A percentile compares a stretch with the other conserved stretches of the same genome.
These are phyloP conservation scores for Mycena galopus DNA, from an alignment of 768 basidiomycete genomes.

Conservation along the genomic window DNA sequence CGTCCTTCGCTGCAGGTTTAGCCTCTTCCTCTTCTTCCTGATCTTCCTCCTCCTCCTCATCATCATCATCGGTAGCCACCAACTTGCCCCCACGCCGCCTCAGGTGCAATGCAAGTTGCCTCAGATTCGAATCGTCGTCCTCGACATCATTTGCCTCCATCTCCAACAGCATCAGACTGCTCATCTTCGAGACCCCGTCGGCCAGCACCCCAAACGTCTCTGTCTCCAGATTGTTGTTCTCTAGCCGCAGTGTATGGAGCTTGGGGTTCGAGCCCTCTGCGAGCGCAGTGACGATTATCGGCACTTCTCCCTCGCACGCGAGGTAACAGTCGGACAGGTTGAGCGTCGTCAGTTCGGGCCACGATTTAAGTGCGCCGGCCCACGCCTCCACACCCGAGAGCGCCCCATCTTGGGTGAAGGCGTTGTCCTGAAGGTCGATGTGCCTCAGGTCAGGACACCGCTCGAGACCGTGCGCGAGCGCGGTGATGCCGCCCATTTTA, in stretches of 20 bases:
- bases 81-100: slow-evolving; percentile 78
- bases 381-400: slow-evolving; percentile 64
- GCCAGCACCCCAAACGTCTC: slow-evolving; percentile 78
- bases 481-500: slow-evolving; percentile 88
- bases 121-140: slow-evolving; percentile 76
- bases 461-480: slow-evolving; percentile 81
- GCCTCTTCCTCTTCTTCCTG: slow-evolving; percentile 44
- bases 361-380: slow-evolving; percentile 74
- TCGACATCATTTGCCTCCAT: slow-evolving; percentile 93
- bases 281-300: slow-evolving; percentile 71
- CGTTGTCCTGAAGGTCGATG: slow-evolving; percentile 95
- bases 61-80: slow-evolving; percentile 81
- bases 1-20: slow-evolving; percentile 46
- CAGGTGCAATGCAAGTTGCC: slow-evolving; percentile 65
- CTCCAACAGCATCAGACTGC: slow-evolving; percentile 76
- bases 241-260: slow-evolving; percentile 82
- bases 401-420: slow-evolving; percentile 76
- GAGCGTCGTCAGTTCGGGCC: slow-evolving; percentile 81
- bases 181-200: slow-evolving; percentile 71
- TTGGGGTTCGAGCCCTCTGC: slow-evolving; percentile 78
- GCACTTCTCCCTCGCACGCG: slow-evolving; percentile 84
- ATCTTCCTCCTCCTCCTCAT: slow-evolving; percentile 52
- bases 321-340: slow-evolving; percentile 95
- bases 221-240: slow-evolving; percentile 92
- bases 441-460: slow-evolving; percentile 74